Percentiles rank a stretch among this genome's conserved stretches.
Evolutionary conservation across 1,284 basidiomycete genomes (phyloP).

Genomic region (Rhodotorula sp.): DNA sequence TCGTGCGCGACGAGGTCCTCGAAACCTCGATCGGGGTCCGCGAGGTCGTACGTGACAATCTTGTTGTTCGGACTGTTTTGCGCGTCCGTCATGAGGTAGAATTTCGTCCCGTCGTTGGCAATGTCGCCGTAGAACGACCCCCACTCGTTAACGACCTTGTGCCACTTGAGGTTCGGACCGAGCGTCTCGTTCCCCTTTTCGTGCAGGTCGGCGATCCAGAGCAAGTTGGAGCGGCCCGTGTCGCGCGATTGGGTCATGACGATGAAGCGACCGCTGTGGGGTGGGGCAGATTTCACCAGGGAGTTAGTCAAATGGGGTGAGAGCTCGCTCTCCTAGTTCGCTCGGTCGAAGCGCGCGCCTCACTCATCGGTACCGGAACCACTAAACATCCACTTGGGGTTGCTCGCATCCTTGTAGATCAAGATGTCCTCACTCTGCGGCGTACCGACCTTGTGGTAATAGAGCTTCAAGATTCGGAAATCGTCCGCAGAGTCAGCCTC

Average conservation of each 20-base stretch:
- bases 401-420: conserved; percentile 62
- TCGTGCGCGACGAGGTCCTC: conserved; percentile 71
- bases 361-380: conserved; percentile 40
- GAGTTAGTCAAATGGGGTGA: no score
- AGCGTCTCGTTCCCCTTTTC: conserved; percentile 57
- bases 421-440: conserved; percentile 68
- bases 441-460: conserved; percentile 70
- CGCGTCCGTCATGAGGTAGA: conserved; percentile 67
- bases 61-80: conserved; percentile 55
- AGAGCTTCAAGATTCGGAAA: conserved; percentile 52
- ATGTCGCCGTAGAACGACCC: conserved; percentile 54
- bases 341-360: background rate
- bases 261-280: conserved; percentile 56
- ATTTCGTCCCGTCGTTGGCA: conserved; percentile 63
- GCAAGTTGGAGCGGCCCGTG: conserved; percentile 58
- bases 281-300: no score
- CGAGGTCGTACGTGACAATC: conserved; percentile 65
- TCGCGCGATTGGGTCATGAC: conserved; percentile 61
- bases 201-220: conserved; percentile 69
- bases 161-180: conserved; percentile 52
- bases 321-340: no score
- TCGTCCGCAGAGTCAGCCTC: no score
- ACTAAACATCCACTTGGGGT: conserved; percentile 66
- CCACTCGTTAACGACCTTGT: conserved; percentile 37
- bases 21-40: conserved; percentile 55